These are phyloP conservation scores for Saccharomyces hybrid DNA, from an alignment of 1,139 yeast species.

Conservation along the genomic window DNA sequence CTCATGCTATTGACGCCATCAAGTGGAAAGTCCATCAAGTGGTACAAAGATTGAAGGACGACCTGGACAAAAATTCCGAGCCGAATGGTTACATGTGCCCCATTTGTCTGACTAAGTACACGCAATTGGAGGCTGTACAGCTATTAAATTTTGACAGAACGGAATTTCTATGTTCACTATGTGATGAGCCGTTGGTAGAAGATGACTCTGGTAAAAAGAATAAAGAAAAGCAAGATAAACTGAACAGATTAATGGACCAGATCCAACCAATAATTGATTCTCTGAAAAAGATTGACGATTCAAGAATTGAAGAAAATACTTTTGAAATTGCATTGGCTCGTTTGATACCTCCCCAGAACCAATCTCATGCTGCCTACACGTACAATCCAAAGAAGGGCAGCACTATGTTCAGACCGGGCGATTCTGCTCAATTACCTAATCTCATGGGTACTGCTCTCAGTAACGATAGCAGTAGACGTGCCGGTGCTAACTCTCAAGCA, in stretches of 20 bases:
- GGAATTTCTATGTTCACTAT: constrained; percentile 76
- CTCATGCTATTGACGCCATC: constrained; percentile 91
- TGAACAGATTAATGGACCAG: constrained; percentile 81
- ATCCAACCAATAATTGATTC: constrained; percentile 81
- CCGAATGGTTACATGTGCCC: constrained; percentile 95
- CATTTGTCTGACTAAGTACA: constrained; percentile 68
- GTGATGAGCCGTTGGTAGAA: constrained; percentile 68
- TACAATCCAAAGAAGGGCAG: constrained; percentile 39
- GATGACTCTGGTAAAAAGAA: constrained; percentile 86
- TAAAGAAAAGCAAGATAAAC: constrained; percentile 68
- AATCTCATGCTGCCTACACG: constrained; percentile 55
- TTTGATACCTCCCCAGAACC: constrained; percentile 76
- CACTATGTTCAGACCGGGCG: constrained; percentile 36
- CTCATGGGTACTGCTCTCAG: constrained; percentile 29
- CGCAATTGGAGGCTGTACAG: constrained; percentile 83
- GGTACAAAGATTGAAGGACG: constrained; percentile 71
- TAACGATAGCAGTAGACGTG: constrained; percentile 34
- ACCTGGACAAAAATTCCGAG: constrained; percentile 72
- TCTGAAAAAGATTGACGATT: constrained; percentile 78
- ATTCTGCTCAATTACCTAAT: constrained; percentile 27
- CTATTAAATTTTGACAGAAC: constrained; percentile 71
- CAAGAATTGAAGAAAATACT: constrained; percentile 77
- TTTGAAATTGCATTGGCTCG: constrained; percentile 73
- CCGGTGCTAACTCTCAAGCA: constrained; percentile 42
- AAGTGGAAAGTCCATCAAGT: constrained; percentile 94